phyloP scores from a whole-genome alignment of 768 basidiomycete genomes.

The Phaeotremella fagi region DNA sequence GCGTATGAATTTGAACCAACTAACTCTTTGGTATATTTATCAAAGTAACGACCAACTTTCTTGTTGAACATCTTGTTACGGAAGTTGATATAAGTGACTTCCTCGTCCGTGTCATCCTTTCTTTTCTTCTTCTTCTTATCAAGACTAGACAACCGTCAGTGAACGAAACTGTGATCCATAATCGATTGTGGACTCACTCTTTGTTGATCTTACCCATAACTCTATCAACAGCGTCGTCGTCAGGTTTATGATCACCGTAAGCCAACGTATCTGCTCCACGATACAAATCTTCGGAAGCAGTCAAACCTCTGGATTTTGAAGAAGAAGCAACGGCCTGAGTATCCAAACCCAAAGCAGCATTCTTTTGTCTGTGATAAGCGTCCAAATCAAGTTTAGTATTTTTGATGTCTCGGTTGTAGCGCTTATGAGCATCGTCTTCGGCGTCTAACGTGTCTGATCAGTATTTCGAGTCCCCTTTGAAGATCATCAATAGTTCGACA shows the following conservation, averaged over 20 bases:
- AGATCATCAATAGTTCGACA: too few species aligned
- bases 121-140: conserved; percentile 88
- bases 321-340: conserved; percentile 34
- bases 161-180: neutral
- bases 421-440: conserved; percentile 76
- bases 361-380: conserved; percentile 84
- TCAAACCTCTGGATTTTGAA: conserved; percentile 46
- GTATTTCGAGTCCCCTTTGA: neutral
- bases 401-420: conserved; percentile 90
- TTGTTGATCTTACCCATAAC: conserved; percentile 85
- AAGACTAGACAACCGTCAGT: conserved; percentile 54
- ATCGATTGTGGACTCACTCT: conserved; percentile 61
- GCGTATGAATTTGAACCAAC: conserved; percentile 14
- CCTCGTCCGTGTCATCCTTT: conserved; percentile 85
- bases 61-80: conserved; percentile 97
- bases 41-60: conserved; percentile 94
- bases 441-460: conserved; percentile 59
- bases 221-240: conserved; percentile 89
- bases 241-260: conserved; percentile 92
- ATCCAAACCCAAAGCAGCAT: conserved; percentile 66
- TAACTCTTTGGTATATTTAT: conserved; percentile 86
- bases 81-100: conserved; percentile 99
- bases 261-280: conserved; percentile 86
- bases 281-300: conserved; percentile 71
- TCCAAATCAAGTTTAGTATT: conserved; percentile 79